Conservation (phyloP, 129 eudicot species). For the Dittrichia graveolens region DNA sequence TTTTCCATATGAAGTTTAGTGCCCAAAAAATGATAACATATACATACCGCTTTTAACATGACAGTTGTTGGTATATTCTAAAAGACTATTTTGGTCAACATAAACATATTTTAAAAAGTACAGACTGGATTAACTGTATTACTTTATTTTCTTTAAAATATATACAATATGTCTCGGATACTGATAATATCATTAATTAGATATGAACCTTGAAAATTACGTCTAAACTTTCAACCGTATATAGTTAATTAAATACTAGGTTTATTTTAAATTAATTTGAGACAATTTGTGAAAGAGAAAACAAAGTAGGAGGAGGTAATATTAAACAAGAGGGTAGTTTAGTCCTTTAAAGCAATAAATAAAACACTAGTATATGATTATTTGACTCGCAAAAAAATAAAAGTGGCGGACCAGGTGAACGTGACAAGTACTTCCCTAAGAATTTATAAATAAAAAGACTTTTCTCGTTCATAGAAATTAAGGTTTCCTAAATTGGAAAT, state of each 20-base stretch:
- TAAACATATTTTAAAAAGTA: too few species aligned
- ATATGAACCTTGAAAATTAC: background rate
- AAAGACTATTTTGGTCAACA: too few species aligned
- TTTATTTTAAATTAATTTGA: background rate
- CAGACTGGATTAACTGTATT: too few species aligned
- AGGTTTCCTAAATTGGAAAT: slow-evolving; percentile 38
- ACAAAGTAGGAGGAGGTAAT: slow-evolving; percentile 16
- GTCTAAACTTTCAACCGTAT: background rate
- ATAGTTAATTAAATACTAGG: background rate
- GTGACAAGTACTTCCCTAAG: slow-evolving; percentile 35
- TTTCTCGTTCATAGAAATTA: slow-evolving; percentile 45
- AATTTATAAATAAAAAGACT: slow-evolving; percentile 16
- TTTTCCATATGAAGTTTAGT: too few species aligned
- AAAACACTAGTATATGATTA: background rate
- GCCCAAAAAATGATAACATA: too few species aligned
- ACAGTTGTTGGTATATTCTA: too few species aligned
- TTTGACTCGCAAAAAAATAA: slow-evolving; percentile 20
- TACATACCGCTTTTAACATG: too few species aligned
- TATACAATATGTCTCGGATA: too few species aligned
- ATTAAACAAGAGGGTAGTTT: slow-evolving; percentile 24
- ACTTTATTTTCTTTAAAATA: too few species aligned
- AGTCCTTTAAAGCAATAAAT: slow-evolving; percentile 27
- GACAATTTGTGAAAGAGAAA: background rate
- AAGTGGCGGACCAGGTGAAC: slow-evolving; percentile 41
- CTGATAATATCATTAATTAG: background rate